Evolutionary conservation across 164 flowering plant genomes (phyloP).

Genomic region (grape (Vitis vinifera)): ASM3070453v1 NC_081814.1:829001-829500

Average conservation of each 20-base stretch:
- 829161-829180: too few species aligned
- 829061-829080: too few species aligned
- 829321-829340: conserved; percentile 7
- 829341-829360: conserved; percentile 8
- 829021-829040: too few species aligned
- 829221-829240: conserved; percentile 10
- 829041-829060: neutral
- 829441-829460: conserved; percentile 30
- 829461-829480: conserved; percentile 26
- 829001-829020: too few species aligned
- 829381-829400: conserved; percentile 13
- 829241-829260: conserved; percentile 19
- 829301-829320: conserved; percentile 11
- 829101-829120: too few species aligned
- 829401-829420: conserved; percentile 18
- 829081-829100: too few species aligned
- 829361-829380: neutral
- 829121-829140: too few species aligned
- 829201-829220: too few species aligned
- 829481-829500: conserved; percentile 31
- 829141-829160: too few species aligned
- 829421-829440: conserved; percentile 19
- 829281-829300: conserved; percentile 20
- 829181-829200: too few species aligned
- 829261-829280: conserved; percentile 22